These are phyloP conservation scores for Shiraia sp. DNA, from an alignment of 2,329 filamentous ascomycete species.

Conservation along the genomic window DNA sequence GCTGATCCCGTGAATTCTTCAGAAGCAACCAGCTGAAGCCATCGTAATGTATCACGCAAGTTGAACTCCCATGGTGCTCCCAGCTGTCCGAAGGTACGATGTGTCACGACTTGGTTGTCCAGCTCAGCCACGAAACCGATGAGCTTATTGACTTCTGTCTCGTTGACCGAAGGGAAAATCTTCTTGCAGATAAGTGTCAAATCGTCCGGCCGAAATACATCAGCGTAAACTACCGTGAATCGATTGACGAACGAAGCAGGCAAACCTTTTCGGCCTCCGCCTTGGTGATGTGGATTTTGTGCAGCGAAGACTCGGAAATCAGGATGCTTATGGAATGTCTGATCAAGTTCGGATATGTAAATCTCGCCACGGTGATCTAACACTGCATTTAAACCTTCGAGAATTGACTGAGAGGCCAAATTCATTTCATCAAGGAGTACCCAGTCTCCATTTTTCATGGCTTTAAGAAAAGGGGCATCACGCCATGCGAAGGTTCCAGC, in stretches of 20 bases:
- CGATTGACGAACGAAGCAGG: constrained; percentile 97
- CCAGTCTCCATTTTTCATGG: constrained; percentile 97
- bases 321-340: constrained; percentile 86
- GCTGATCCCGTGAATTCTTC: constrained; percentile 61
- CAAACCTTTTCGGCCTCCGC: constrained; percentile 90
- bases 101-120: constrained; percentile 69
- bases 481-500: constrained; percentile 93
- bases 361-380: constrained; percentile 95
- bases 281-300: constrained; percentile 97
- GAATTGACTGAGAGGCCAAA: constrained; percentile 90
- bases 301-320: constrained; percentile 95
- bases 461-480: constrained; percentile 91
- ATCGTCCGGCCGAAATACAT: constrained; percentile 82
- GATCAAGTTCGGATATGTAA: constrained; percentile 92
- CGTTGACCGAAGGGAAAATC: constrained; percentile 69
- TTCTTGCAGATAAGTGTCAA: constrained; percentile 79
- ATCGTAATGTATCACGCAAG: constrained; percentile 84
- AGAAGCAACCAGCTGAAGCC: constrained; percentile 74
- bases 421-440: constrained; percentile 99
- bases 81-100: constrained; percentile 56
- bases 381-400: constrained; percentile 95
- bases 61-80: constrained; percentile 96
- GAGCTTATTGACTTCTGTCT: constrained; percentile 65
- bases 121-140: constrained; percentile 82
- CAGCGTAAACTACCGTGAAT: constrained; percentile 96